Evolutionary conservation across 768 basidiomycete genomes (phyloP), one percentile per base, ranked within the genome.

Genomic region (Sistotremastrum suecicum): DNA sequence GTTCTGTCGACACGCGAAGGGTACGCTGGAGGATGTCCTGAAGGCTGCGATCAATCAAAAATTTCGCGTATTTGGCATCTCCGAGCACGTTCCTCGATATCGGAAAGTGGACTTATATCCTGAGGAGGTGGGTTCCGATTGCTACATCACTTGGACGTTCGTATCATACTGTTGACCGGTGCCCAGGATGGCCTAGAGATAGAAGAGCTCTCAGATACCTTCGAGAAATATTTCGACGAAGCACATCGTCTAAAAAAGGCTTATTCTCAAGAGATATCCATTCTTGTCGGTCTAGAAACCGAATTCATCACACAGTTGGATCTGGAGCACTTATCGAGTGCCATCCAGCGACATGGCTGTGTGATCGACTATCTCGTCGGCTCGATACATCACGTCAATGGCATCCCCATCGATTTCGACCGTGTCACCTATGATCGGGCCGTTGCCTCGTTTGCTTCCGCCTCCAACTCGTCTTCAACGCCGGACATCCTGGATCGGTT

Each of bases 31-130:
- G 54, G 77, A 86, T 3, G 81, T 91, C 10, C 83, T 95, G 3
- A 58, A 68, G 11, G 82, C 83, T 53, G 92, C 94, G 34, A 81
- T 94, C 47, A 59, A 65, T 5, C 75, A 83, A 59, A 75, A 79
- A 0, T 98, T 98, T 58, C 65, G 73, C 48, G 67, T 83, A 0
- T 98, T 80, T 57, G 90, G 92, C 1, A 66, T 98, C 48, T 86
- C 82, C 3, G 95, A 98, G 64, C 95, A 98, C 61, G 83, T 83
- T 43, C 94, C 95, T 30, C 77, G 94, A 30, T 94, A 91, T 63
- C 72, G 88, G 47, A 47, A 54, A 2, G 60, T 71, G 34, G 91
- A 99, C 59, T 66, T 98, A 31, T 98, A 95, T 60, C 92, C 94
- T 12, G 95, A 98, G 67, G 95, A 99, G 78, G 91, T 92, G 58